Conservation (phyloP, 345 rosid genomes). For the Cardamine chenopodiifolia region DNA sequence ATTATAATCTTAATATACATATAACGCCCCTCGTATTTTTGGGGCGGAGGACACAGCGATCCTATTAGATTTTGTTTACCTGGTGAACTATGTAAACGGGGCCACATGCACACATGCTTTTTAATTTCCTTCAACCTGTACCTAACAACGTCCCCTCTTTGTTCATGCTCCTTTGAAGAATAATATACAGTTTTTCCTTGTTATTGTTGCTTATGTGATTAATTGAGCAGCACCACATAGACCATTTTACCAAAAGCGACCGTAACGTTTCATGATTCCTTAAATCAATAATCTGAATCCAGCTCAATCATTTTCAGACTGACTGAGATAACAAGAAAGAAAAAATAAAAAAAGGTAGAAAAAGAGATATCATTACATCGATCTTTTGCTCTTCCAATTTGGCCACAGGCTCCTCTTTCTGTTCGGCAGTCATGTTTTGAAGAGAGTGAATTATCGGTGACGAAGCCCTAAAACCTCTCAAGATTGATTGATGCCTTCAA, state of each 20-base stretch:
- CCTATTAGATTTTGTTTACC: constrained; percentile 19
- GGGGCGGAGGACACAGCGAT: constrained; percentile 16
- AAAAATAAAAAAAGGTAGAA: neutral
- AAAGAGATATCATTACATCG: constrained; percentile 45
- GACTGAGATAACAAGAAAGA: neutral
- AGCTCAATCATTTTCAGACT: too few species aligned
- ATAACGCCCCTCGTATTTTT: constrained; percentile 6
- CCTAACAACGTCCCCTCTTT: constrained; percentile 12
- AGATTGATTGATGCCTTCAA: neutral
- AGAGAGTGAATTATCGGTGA: constrained; percentile 14
- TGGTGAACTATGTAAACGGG: constrained; percentile 2
- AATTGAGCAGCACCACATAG: neutral
- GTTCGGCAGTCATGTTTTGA: constrained; percentile 61
- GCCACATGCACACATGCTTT: neutral
- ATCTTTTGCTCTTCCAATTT: constrained; percentile 68
- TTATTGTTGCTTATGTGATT: neutral
- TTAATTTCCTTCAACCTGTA: neutral
- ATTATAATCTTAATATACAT: neutral
- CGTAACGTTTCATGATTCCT: neutral
- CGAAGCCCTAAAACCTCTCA: constrained; percentile 28
- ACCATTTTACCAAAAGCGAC: neutral
- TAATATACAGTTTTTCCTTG: neutral
- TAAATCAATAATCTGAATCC: too few species aligned
- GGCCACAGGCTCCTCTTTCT: constrained; percentile 66
- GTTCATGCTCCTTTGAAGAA: neutral